These are phyloP conservation scores for Pyronema domesticum DNA, from an alignment of 495 filamentous ascomycete species.

Conservation along the genomic window DNA sequence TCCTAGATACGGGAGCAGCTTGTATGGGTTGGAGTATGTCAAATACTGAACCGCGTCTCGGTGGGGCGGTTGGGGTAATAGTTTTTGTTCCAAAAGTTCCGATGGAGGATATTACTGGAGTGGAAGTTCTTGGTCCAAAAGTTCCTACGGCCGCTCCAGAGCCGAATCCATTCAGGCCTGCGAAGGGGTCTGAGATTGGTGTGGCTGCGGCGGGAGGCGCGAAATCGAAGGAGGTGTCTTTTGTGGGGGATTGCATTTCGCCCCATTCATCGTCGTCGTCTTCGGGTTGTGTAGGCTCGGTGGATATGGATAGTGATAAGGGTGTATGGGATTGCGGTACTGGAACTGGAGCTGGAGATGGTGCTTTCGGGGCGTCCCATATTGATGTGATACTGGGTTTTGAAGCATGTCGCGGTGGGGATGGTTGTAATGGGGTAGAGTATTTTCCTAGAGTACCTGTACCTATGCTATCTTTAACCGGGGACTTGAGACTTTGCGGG, in stretches of 20 bases:
- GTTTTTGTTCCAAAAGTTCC: too few species aligned
- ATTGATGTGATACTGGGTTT: not conserved
- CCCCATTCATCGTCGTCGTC: slow-evolving; percentile 29
- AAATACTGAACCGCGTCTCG: too few species aligned
- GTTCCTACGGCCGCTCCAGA: too few species aligned
- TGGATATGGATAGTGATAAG: not conserved
- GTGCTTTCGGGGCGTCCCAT: not conserved
- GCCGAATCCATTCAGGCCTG: not conserved
- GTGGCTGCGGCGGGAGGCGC: not conserved
- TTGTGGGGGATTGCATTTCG: slow-evolving; percentile 1
- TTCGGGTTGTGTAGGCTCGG: not conserved
- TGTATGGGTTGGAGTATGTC: too few species aligned
- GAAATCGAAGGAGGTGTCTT: not conserved
- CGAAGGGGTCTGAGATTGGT: not conserved
- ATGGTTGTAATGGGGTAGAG: not conserved
- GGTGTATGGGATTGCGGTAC: not conserved
- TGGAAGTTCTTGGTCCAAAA: slow-evolving; percentile 3
- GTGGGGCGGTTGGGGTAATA: too few species aligned
- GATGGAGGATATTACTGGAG: too few species aligned
- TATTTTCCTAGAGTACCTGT: not conserved
- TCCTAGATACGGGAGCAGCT: too few species aligned
- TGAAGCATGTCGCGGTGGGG: not conserved
- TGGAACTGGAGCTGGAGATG: not conserved
- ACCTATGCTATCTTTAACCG: too few species aligned
- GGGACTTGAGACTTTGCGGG: not conserved